Conservation (phyloP, 352 stramenopile species). For the Pythium coloratum region DNA sequence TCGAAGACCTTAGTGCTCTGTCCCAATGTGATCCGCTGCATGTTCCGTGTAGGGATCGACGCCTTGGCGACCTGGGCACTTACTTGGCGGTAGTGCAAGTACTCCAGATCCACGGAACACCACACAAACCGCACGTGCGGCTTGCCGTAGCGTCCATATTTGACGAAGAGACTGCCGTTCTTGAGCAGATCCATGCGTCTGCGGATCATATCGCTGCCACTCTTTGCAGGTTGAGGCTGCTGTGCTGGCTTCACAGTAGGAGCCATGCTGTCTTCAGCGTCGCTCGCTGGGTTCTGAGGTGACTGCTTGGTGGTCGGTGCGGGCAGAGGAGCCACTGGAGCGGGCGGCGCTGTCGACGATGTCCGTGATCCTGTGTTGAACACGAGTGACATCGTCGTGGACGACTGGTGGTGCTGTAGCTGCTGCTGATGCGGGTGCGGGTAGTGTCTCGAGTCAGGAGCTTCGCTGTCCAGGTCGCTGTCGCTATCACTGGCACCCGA, state of each 20-base stretch:
- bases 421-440: slow-evolving; percentile 11
- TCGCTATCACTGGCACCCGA: slow-evolving; percentile 31
- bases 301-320: background rate
- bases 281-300: slow-evolving; percentile 6
- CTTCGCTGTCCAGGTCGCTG: slow-evolving; percentile 39
- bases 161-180: slow-evolving; percentile 74
- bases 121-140: slow-evolving; percentile 81
- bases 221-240: slow-evolving; percentile 17
- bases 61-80: slow-evolving; percentile 50
- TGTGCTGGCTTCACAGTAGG: slow-evolving; percentile 14
- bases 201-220: slow-evolving; percentile 58
- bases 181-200: slow-evolving; percentile 71
- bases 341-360: background rate
- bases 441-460: slow-evolving; percentile 14
- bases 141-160: slow-evolving; percentile 73
- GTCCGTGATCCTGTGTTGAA: slow-evolving; percentile 14
- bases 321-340: slow-evolving; percentile 17
- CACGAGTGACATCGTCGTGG: slow-evolving; percentile 27
- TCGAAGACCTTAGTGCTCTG: slow-evolving; percentile 68
- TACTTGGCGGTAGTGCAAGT: slow-evolving; percentile 70
- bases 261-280: slow-evolving; percentile 16
- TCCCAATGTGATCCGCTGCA: slow-evolving; percentile 41
- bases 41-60: slow-evolving; percentile 55
- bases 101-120: slow-evolving; percentile 73
- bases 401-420: slow-evolving; percentile 12